Evolutionary conservation across 805 yeast species (phyloP), one percentile per base, ranked within the genome.

Genomic region (Ogataea thermomethanolica): DNA sequence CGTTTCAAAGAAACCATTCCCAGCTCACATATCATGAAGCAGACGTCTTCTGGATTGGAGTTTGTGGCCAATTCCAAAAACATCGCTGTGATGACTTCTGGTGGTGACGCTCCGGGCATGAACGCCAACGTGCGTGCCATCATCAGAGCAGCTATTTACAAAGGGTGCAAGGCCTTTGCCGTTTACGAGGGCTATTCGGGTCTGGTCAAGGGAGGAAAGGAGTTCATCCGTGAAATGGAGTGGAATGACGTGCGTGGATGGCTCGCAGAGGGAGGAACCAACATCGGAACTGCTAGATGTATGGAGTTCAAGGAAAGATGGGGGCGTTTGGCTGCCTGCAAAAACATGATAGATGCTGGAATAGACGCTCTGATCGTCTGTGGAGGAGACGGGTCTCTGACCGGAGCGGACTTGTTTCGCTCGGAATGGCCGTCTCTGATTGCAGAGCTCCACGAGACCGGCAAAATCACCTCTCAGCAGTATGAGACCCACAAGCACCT

Each of bases 91-190:
- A 81, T 82, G 87, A 82, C 89, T 1, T 80, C 87, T 1, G 90
- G 90, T 44, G 90, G 90, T 52, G 90, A 82, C 56, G 81, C 88
- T 22, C 90, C 84, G 7, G 90, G 90, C 49, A 82, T 82, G 90
- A 80, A 81, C 56, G 81, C 88, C 3, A 80, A 78, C 25, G 89
- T 82, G 17, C 65, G 89, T 46, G 86, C 88, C 3, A 83, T 82
- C 33, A 80, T 82, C 4, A 65, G 90, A 43, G 73, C 87, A 0
- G 79, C 82, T n/a, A 74, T 82, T 44, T 73, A 65, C 61, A 69
- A 67, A 39, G 84, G 80, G 3, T 82, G 88, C 57, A 77, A 74
- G 52, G 79, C 80, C 1, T 82, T 67, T 58, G 88, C 81, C 0
- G 71, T 81, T 29, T 77, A 76, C 65, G 90, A 82, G 63, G 90